Evolutionary conservation across 2,329 filamentous ascomycete genomes (phyloP).

Genomic region (Microdochium nivale): DNA sequence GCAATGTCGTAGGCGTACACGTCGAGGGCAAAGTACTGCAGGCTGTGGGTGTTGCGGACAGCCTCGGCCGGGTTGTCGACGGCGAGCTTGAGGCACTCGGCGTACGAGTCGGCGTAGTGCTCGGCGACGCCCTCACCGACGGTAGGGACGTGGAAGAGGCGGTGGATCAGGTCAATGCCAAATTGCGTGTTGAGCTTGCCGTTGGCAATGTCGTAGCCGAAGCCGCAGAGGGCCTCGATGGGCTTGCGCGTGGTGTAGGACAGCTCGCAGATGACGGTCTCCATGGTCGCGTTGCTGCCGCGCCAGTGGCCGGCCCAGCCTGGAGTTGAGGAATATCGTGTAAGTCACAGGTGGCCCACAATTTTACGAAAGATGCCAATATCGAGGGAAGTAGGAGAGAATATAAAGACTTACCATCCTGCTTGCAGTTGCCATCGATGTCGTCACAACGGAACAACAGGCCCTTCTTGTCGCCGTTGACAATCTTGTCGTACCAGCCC

Average conservation of each 20-base stretch:
- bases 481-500: constrained; percentile 54
- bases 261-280: constrained; percentile 61
- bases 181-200: constrained; percentile 53
- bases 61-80: constrained; percentile 34
- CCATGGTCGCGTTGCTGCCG: constrained; percentile 52
- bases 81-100: constrained; percentile 43
- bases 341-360: neutral
- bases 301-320: constrained; percentile 63
- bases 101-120: constrained; percentile 53
- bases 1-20: constrained; percentile 59
- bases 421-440: constrained; percentile 54
- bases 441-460: constrained; percentile 62
- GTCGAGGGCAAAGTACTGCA: constrained; percentile 63
- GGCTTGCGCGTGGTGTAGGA: constrained; percentile 50
- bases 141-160: constrained; percentile 52
- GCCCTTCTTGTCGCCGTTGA: constrained; percentile 45
- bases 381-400: no score
- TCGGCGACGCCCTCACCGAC: constrained; percentile 52
- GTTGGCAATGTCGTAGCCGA: constrained; percentile 52
- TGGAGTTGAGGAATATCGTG: constrained; percentile 19
- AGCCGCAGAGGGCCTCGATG: constrained; percentile 50
- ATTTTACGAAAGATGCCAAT: no score
- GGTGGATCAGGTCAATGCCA: constrained; percentile 59
- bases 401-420: constrained; percentile 29
- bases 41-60: constrained; percentile 48